Conservation (phyloP, 78 protist genomes). For the Corallochytrium limacisporum region DNA sequence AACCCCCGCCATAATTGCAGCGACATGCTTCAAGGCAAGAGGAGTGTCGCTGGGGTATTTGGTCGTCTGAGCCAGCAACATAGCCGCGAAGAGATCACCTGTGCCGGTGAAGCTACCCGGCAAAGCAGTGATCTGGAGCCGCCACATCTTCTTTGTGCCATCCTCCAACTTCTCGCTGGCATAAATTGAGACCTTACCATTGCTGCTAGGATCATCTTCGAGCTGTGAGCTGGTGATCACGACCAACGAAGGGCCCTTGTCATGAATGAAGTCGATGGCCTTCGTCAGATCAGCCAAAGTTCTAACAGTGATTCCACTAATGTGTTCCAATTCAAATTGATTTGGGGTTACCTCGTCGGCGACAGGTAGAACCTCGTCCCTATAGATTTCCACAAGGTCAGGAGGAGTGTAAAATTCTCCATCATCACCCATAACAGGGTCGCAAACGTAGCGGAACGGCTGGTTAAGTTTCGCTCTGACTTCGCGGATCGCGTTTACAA, state of each 20-base stretch:
- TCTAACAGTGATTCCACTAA: constrained; percentile 27
- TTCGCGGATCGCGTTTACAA: neutral
- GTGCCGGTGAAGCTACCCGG: constrained; percentile 51
- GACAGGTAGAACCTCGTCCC: neutral
- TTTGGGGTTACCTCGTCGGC: constrained; percentile 63
- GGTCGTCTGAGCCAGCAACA: constrained; percentile 28
- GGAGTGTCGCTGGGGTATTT: neutral
- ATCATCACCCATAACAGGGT: constrained; percentile 68
- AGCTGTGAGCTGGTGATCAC: constrained; percentile 33
- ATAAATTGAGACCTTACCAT: neutral
- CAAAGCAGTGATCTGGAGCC: constrained; percentile 16
- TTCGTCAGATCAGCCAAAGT: constrained; percentile 13
- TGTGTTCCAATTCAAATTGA: constrained; percentile 51
- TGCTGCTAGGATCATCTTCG: neutral
- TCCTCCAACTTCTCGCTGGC: neutral
- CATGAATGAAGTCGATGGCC: constrained; percentile 39
- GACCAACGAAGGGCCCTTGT: constrained; percentile 28
- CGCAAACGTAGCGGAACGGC: constrained; percentile 4
- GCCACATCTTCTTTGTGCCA: neutral
- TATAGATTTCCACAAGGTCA: constrained; percentile 12
- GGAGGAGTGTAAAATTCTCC: constrained; percentile 50
- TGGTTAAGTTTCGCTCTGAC: constrained; percentile 18
- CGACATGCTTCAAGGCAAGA: neutral
- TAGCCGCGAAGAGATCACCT: constrained; percentile 53
- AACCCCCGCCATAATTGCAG: constrained; percentile 11